These are phyloP conservation scores for Aspergillus egyptiacus DNA, from an alignment of 495 filamentous ascomycete species.

Conservation along the genomic window DNA sequence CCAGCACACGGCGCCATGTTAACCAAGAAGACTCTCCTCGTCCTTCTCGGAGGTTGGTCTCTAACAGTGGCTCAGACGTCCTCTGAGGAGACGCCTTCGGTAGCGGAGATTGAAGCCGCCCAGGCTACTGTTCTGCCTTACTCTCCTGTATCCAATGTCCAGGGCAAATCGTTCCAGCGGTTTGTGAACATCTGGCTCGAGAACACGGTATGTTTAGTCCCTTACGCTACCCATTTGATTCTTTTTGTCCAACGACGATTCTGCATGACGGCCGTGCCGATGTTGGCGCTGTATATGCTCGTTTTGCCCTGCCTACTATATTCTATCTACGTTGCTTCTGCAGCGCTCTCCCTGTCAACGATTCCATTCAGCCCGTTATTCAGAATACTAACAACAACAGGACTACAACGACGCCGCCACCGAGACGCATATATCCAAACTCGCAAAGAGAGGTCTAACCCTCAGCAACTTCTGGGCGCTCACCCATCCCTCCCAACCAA, in stretches of 20 bases:
- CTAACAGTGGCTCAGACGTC: constrained; percentile 24
- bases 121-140: constrained; percentile 27
- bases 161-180: constrained; percentile 59
- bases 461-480: constrained; percentile 58
- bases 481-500: constrained; percentile 65
- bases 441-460: constrained; percentile 55
- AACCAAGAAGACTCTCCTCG: constrained; percentile 15
- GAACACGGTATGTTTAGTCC: constrained; percentile 50
- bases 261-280: no score
- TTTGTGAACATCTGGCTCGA: constrained; percentile 67
- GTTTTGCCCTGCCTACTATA: no score
- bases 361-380: no score
- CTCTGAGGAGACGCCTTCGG: constrained; percentile 23
- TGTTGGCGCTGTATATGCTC: no score
- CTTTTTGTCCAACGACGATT: no score
- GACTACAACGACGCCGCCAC: constrained; percentile 46
- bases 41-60: constrained; percentile 22
- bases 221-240: no score
- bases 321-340: no score
- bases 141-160: constrained; percentile 51
- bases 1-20: constrained; percentile 12
- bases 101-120: constrained; percentile 26
- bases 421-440: constrained; percentile 48
- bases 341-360: no score
- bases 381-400: constrained; percentile 24